These are phyloP conservation scores for Penicillium diatomitis DNA, from an alignment of 495 filamentous ascomycete species.

Conservation along the genomic window DNA sequence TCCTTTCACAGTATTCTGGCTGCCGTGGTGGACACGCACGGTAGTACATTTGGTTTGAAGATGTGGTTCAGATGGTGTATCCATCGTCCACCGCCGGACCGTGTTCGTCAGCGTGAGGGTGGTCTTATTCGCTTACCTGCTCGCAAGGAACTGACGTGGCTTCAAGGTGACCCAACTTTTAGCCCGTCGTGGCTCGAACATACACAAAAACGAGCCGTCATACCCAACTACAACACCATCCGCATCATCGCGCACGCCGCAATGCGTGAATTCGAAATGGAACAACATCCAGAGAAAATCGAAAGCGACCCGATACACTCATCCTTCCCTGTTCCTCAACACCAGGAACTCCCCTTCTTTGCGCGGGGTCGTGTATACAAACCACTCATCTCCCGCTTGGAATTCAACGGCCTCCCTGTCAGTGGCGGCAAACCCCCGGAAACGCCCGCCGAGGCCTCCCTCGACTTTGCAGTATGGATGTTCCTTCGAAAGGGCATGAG, in stretches of 20 bases:
- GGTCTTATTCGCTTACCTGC: constrained; percentile 21
- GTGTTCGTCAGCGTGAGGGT: constrained; percentile 19
- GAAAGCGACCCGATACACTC: not conserved
- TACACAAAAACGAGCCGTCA: constrained; percentile 15
- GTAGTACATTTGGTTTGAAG: constrained; percentile 29
- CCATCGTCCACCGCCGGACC: constrained; percentile 11
- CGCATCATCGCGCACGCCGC: constrained; percentile 34
- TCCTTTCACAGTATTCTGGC: constrained; percentile 42
- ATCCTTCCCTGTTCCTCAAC: not conserved
- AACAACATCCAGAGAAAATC: not conserved
- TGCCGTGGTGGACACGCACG: constrained; percentile 37
- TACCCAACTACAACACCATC: constrained; percentile 34
- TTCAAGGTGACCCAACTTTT: constrained; percentile 20
- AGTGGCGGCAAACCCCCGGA: constrained; percentile 5
- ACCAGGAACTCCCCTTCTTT: constrained; percentile 1
- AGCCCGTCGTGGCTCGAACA: constrained; percentile 20
- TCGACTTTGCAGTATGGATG: constrained; percentile 29
- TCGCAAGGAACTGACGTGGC: constrained; percentile 10
- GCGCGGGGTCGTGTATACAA: not conserved
- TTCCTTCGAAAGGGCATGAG: constrained; percentile 24
- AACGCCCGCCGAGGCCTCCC: constrained; percentile 11
- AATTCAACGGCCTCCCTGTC: not conserved
- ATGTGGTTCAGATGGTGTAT: constrained; percentile 39
- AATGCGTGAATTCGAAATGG: constrained; percentile 18
- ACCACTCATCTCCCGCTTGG: not conserved